phyloP scores from a whole-genome alignment of 345 rosid genomes.

The Diplotaxis tenuifolia region DNA sequence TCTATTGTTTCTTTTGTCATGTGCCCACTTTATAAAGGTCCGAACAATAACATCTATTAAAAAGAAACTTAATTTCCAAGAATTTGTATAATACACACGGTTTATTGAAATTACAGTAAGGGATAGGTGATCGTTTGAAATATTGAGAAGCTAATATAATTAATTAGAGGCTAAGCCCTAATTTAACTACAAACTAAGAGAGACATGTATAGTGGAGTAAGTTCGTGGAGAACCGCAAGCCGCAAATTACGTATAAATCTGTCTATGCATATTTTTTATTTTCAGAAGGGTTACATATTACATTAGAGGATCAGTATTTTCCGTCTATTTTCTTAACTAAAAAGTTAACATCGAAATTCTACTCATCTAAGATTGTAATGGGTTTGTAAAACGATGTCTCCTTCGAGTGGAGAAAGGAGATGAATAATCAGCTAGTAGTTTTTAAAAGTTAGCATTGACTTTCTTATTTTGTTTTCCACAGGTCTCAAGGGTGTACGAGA shows the following conservation, averaged over 20 bases:
- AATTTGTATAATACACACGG: background rate
- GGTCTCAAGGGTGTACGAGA: background rate
- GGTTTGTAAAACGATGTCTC: no score
- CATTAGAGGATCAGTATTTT: no score
- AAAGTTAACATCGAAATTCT: no score
- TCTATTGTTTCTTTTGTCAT: background rate
- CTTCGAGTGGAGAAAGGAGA: no score
- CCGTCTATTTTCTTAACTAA: no score
- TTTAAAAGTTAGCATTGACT: no score
- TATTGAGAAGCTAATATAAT: background rate
- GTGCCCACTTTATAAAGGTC: background rate
- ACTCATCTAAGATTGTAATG: no score
- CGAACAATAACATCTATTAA: background rate
- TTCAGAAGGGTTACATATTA: background rate
- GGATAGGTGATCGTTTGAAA: background rate
- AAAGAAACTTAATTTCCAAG: background rate
- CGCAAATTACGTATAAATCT: slow-evolving; percentile 1
- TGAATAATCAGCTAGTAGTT: no score
- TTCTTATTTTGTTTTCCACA: background rate
- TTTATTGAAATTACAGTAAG: background rate
- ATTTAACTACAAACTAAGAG: slow-evolving; percentile 6
- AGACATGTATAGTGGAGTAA: slow-evolving; percentile 18
- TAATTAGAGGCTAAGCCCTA: background rate
- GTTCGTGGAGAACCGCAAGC: slow-evolving; percentile 19
- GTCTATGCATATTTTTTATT: background rate